Percentiles rank a stretch among this genome's conserved stretches.
Conservation (phyloP, 2,329 filamentous ascomycete genomes). For the Pseudocercospora vitis region DNA sequence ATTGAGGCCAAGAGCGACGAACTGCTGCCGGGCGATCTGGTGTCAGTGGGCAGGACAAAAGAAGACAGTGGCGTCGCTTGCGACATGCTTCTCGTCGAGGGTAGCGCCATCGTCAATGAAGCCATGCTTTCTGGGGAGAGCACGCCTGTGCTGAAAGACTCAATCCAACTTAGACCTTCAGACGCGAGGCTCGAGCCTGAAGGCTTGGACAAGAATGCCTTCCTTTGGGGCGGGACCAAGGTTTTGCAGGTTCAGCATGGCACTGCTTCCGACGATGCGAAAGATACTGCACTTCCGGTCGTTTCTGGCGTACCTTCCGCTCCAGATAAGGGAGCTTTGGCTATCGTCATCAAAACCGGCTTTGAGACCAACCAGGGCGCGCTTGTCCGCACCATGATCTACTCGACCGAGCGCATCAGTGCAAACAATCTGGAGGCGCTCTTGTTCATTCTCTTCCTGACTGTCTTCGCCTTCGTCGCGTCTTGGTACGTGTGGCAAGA, state of each 20-base stretch:
- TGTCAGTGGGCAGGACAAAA: conserved; percentile 89
- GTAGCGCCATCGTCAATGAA: conserved; percentile 96
- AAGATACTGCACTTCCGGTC: conserved; percentile 61
- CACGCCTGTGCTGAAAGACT: conserved; percentile 94
- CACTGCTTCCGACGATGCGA: conserved; percentile 67
- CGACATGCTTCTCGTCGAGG: conserved; percentile 93
- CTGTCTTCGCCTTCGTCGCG: conserved; percentile 93
- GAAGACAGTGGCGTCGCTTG: conserved; percentile 96
- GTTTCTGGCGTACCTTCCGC: conserved; percentile 76
- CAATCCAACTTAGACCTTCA: conserved; percentile 80
- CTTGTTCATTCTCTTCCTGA: conserved; percentile 95
- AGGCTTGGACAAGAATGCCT: conserved; percentile 92
- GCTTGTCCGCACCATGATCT: conserved; percentile 98
- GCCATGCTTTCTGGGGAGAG: conserved; percentile 99
- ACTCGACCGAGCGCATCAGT: conserved; percentile 97
- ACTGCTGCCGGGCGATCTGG: conserved; percentile 87
- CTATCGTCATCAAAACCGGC: conserved; percentile 92
- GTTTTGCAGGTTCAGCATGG: conserved; percentile 92
- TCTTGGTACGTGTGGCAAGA: conserved; percentile 99
- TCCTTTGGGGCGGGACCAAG: conserved; percentile 96
- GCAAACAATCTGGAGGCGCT: conserved; percentile 95
- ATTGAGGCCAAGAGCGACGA: conserved; percentile 84
- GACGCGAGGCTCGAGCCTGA: conserved; percentile 82
- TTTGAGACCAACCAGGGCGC: conserved; percentile 99
- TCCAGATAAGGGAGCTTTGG: conserved; percentile 90